These are phyloP conservation scores for Rhododendron simsii DNA, from an alignment of 148 eudicot genomes.

Conservation along the genomic window DNA sequence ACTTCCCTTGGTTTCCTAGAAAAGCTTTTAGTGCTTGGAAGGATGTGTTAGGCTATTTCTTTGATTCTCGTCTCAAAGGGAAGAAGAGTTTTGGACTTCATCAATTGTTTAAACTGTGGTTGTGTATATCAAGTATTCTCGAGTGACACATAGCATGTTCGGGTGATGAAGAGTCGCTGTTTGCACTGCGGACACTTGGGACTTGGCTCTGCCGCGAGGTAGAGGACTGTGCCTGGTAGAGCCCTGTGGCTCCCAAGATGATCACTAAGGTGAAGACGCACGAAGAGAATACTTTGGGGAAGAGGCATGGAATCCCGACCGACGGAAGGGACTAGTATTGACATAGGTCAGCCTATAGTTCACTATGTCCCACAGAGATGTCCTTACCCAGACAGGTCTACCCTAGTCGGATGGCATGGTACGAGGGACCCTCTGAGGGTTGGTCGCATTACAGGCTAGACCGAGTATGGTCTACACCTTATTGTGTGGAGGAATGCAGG, in stretches of 20 bases:
- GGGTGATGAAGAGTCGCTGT: background rate
- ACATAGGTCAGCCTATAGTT: background rate
- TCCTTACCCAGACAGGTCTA: background rate
- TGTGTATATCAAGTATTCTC: background rate
- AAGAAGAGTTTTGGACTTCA: background rate
- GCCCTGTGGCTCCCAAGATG: background rate
- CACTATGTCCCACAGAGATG: background rate
- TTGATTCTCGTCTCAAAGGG: background rate
- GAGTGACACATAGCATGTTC: background rate
- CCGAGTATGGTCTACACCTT: background rate
- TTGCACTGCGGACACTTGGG: background rate
- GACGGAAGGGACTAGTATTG: background rate
- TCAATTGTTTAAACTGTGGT: background rate
- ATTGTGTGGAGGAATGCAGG: background rate
- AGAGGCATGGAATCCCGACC: background rate
- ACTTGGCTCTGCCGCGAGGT: background rate
- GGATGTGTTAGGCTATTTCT: background rate
- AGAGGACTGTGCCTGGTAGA: background rate
- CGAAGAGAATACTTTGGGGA: background rate
- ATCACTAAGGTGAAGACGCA: background rate
- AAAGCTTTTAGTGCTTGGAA: background rate
- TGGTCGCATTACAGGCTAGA: background rate
- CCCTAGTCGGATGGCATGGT: background rate
- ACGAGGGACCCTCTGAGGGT: background rate
- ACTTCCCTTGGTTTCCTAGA: background rate